Percentiles rank a stretch among this genome's conserved stretches.
phyloP scores from a whole-genome alignment of 495 filamentous ascomycete species.

The Beverwykella pulmonaria region DNA sequence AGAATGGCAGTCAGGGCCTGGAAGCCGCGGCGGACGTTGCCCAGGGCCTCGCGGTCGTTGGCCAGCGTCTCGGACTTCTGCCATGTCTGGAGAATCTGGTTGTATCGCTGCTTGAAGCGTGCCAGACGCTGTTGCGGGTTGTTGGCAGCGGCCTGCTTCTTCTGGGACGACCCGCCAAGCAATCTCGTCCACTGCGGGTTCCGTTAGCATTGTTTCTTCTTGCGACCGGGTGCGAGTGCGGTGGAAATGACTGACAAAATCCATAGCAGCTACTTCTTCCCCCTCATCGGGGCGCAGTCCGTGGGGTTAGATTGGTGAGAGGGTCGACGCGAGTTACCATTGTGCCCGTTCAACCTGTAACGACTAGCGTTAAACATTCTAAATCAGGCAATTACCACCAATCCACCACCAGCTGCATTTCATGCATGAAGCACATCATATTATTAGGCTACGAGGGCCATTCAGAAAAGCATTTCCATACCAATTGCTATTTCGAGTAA shows the following conservation, averaged over 20 bases:
- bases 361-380: not conserved
- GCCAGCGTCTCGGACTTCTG: slow-evolving; percentile 61
- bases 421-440: not conserved
- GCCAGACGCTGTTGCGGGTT: slow-evolving; percentile 84
- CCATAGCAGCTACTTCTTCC: slow-evolving; percentile 8
- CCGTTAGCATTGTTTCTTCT: not conserved
- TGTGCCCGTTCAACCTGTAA: not conserved
- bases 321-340: not conserved
- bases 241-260: slow-evolving; percentile 15
- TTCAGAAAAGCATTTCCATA: too few relatives aligned
- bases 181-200: slow-evolving; percentile 25
- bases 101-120: slow-evolving; percentile 86
- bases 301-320: not conserved
- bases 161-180: slow-evolving; percentile 47
- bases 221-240: not conserved
- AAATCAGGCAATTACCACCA: not conserved
- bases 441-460: too few relatives aligned
- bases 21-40: slow-evolving; percentile 58
- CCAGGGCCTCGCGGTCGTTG: slow-evolving; percentile 54
- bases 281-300: slow-evolving; percentile 1
- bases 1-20: slow-evolving; percentile 76
- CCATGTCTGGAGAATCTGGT: slow-evolving; percentile 83
- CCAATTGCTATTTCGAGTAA: too few relatives aligned
- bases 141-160: slow-evolving; percentile 63
- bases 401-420: not conserved